Evolutionary conservation across 495 filamentous ascomycete genomes (phyloP).

Genomic region (Penicillium crystallinum): DNA sequence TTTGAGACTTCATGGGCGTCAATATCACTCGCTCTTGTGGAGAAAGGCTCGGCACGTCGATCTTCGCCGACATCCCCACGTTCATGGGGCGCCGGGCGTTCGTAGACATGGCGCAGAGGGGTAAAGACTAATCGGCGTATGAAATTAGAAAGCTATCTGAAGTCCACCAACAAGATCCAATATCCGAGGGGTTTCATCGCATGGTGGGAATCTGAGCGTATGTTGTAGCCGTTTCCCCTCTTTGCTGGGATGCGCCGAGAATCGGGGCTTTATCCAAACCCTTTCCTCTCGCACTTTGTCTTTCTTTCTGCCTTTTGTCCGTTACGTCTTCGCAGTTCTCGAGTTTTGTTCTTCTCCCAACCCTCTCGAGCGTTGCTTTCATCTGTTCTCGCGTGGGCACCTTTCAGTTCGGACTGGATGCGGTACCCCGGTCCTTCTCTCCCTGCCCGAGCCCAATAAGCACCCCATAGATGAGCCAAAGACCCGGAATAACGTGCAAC

Average conservation of each 20-base stretch:
- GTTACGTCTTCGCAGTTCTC: not conserved
- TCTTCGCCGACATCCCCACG: not conserved
- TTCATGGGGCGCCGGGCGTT: not conserved
- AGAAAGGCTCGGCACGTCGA: not conserved
- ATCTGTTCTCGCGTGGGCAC: not conserved
- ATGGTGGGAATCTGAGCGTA: conserved; percentile 1
- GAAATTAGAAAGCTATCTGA: no score
- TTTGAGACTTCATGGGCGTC: no score
- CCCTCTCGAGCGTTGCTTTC: not conserved
- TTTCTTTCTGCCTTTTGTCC: not conserved
- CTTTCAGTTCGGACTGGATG: conserved; percentile 4
- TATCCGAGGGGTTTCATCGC: conserved; percentile 6
- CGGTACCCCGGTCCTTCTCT: conserved; percentile 1
- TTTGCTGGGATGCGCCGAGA: not conserved
- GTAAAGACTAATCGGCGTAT: not conserved
- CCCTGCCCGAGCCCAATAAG: conserved; percentile 2
- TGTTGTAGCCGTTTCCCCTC: not conserved
- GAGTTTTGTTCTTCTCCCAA: not conserved
- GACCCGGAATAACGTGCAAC: conserved; percentile 2
- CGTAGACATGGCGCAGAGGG: not conserved
- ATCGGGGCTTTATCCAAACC: not conserved
- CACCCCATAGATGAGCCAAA: not conserved
- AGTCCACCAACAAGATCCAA: not conserved
- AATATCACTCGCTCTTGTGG: not conserved
- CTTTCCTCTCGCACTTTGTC: conserved; percentile 4